phyloP scores from a whole-genome alignment of 1,284 basidiomycete species.

The Sporisorium iseilematis-ciliati region DNA sequence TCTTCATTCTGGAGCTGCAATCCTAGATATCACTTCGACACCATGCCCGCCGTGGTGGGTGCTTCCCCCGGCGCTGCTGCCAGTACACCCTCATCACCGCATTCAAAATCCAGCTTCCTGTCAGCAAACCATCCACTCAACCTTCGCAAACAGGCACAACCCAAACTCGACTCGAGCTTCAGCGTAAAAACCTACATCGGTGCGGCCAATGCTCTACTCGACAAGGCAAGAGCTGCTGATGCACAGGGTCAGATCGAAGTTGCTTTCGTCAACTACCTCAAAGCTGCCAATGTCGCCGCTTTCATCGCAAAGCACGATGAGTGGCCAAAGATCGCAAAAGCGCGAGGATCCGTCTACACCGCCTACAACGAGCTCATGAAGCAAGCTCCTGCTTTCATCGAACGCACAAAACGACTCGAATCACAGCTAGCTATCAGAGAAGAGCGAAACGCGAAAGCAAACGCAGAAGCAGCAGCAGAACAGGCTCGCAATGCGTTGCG shows the following conservation, averaged over 20 bases:
- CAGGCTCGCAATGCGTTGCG: slow-evolving; percentile 26
- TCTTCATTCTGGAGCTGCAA: neutral
- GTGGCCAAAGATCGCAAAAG: slow-evolving; percentile 56
- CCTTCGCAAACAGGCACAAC: slow-evolving; percentile 62
- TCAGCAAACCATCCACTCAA: slow-evolving; percentile 66
- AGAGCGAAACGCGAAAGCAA: slow-evolving; percentile 50
- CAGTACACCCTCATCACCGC: neutral
- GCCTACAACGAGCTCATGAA: slow-evolving; percentile 67
- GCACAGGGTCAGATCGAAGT: slow-evolving; percentile 64
- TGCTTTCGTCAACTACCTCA: slow-evolving; percentile 69
- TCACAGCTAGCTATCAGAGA: slow-evolving; percentile 57
- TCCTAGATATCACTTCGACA: neutral
- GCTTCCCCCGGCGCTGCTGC: slow-evolving; percentile 9
- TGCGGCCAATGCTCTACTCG: slow-evolving; percentile 65
- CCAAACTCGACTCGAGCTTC: slow-evolving; percentile 63
- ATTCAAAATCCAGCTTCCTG: slow-evolving; percentile 31
- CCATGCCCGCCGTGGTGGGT: slow-evolving; percentile 40
- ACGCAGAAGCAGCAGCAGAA: slow-evolving; percentile 26
- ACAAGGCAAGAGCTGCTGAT: slow-evolving; percentile 66
- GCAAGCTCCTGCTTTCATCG: slow-evolving; percentile 62
- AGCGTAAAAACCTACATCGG: slow-evolving; percentile 67
- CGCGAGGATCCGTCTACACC: slow-evolving; percentile 55
- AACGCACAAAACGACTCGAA: slow-evolving; percentile 61
- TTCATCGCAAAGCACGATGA: slow-evolving; percentile 67
- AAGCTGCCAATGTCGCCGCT: slow-evolving; percentile 64